Evolutionary conservation across 352 stramenopile species (phyloP), one percentile per base, ranked within the genome.

Genomic region (Globisporangium viniferum): DNA sequence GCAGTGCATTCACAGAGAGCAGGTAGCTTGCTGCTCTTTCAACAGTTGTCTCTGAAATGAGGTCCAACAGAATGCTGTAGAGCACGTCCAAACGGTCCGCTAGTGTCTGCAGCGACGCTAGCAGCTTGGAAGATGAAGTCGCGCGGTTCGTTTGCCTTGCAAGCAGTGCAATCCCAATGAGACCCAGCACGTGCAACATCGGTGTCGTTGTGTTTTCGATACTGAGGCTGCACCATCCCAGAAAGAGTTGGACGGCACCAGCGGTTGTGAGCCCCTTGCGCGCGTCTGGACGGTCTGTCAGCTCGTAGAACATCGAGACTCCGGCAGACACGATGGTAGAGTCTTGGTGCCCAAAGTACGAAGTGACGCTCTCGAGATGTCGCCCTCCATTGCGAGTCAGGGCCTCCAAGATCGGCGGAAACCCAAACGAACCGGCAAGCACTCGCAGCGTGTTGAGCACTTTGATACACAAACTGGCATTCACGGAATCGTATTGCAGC

Each of bases 231-330:
- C 77, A 88, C 78, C 78, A 88, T 15, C 72, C 59, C 31, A 88
- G 51, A 22, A 93, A 73, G 18, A 85, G 67, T 9, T 77, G 67
- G 6, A 85, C 68, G 14, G 84, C 81, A 8, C 86, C 86, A 12
- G 81, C 86, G 3, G 80, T 88, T 15, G 83, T 91, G 39, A 94
- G 76, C 3, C 78, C 84, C 10, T 80, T 72, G 20, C 86, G 79
- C 0, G 78, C 86, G 44, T 94, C 81, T 5, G 73, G 44, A 20
- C 70, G 76, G 14, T 75, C 73, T 2, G 77, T 91, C 20, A 93
- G 73, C 39, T 89, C 81, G 57, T 85, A 80, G 67, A 89, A 90
- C 20, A 93, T 62, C 6, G 77, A 75, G 12, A 90, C 66, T 7
- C 81, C 77, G 7, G 78, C 72, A 20, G 68, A 58, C 24, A 74